Base-by-base conservation (phyloP, 495 filamentous ascomycete genomes). In the Niebla homalea region DNA sequence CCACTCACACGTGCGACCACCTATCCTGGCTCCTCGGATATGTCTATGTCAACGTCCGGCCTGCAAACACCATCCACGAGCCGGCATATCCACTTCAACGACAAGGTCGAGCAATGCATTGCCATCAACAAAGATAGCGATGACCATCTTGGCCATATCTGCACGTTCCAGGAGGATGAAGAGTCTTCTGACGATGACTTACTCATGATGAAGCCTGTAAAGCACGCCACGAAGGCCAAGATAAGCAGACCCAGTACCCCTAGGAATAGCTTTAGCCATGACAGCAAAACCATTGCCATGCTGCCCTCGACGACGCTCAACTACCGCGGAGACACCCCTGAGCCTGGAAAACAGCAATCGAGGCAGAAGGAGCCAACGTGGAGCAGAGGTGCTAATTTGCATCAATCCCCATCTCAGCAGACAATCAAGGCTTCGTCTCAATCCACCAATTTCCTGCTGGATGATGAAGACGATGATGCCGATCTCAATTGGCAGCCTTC, bases 11-110 rank as follows among this genome's bases (percentile, higher is more conserved):
- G 54, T 10, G 46, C 46, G 6, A 55, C 44, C n/a, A 53, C 52
- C n/a, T 42, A 58, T 51, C 66, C 64, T 11, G 51, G 58, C 2
- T 55, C 48, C 55, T 60, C 39, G 62, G 64, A 18, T 36, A 62
- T 29, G 62, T 64, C 65, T 25, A 56, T 64, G 4, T 64, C 70
- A 1, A 71, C 71, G 3, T 70, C 73, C 0, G 66, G 72, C 11
- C 50, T 82, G 35, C 67, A 69, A 2, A 89, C 87, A 4, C 89
- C 89, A 5, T 67, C 67, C 47, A 85, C 84, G 58, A 74, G 72
- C 50, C 86, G 83, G 39, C 92, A 94, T 61, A 97, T 98, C 44
- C 87, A 94, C 62, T 98, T 98, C 67, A 92, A 95, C 63, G 83
- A 96, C 60, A 85, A 87, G 65, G 92, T 98, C 11, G 80, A 87